Evolutionary conservation across 1,139 yeast species (phyloP), one percentile per base, ranked within the genome.

Genomic region (Blastobotrys persicus): DNA sequence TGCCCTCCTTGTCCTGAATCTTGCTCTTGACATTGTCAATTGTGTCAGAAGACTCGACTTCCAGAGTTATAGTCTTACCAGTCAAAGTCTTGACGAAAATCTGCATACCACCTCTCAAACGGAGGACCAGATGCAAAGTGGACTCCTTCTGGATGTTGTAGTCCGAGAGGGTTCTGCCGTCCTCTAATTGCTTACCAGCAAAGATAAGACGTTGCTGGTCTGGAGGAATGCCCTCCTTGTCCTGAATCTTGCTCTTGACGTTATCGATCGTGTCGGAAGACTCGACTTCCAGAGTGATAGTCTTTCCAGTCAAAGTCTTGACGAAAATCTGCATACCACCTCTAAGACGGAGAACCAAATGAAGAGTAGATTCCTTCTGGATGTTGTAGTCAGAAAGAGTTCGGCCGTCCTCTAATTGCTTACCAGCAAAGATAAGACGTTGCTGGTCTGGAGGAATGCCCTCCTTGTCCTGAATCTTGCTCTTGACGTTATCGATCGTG

Each of bases 71-170:
- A 67, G 98, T 92, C 88, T 91, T 92, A 79, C 98, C 98, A 64
- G 98, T 89, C 73, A 91, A 81, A 78, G 98, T 91, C 80, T 91
- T 91, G 79, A 92, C 97, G 80, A 92, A 92, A 80, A 91, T 89
- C 81, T 91, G 97, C 98, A 91, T 91, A 82, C 96, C 96, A 85
- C 98, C 98, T 84, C 98, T 88, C 77, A 92, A 88, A 83, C 98
- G 89, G 64, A 92, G 81, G 72, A 92, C 98, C 78, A 92, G 85
- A 80, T 92, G 97, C 64, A 92, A 77, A 65, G 98, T 92, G 63
- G 98, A 91, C 82, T 92, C 98, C 88, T 92, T 91, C 82, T 91
- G 97, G 81, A 92, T 92, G 94, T 91, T 91, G 96, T 92, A 92
- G 83, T 92, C 98, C 67, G 96, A 85, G 69, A 92, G 83, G 66